A percentile compares a stretch with the other conserved stretches of the same genome.
These are phyloP conservation scores for Ophiognomonia clavigignenti-juglandacearum DNA, from an alignment of 2,329 filamentous ascomycete genomes.

Conservation along the genomic window DNA sequence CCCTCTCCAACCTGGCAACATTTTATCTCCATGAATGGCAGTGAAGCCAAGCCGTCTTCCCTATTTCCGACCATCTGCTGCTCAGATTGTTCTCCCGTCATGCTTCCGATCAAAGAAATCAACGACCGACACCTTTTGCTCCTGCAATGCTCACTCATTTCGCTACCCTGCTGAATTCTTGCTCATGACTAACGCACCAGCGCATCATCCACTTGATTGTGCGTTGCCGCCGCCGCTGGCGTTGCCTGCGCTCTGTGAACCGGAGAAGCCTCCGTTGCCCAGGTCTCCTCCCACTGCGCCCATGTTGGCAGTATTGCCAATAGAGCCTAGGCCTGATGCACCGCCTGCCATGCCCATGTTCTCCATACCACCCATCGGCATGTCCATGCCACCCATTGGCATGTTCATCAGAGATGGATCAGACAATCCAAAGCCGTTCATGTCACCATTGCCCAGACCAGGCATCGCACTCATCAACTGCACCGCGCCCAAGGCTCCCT, in stretches of 20 bases:
- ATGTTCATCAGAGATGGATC: constrained; percentile 15
- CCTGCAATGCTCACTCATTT: neutral
- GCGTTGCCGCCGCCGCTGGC: neutral
- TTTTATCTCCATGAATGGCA: neutral
- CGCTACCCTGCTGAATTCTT: too few relatives aligned
- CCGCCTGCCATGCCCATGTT: constrained; percentile 2
- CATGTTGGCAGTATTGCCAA: constrained; percentile 1
- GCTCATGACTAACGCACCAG: too few relatives aligned
- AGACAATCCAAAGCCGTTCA: constrained; percentile 14
- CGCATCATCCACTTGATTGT: constrained; percentile 1
- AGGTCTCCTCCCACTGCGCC: neutral
- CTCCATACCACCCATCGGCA: constrained; percentile 6
- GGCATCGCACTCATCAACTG: constrained; percentile 30
- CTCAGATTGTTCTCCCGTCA: neutral
- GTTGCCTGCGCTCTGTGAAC: neutral
- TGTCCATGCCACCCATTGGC: constrained; percentile 13
- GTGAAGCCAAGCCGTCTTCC: neutral
- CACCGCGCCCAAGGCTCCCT: constrained; percentile 47
- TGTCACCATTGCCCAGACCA: constrained; percentile 11
- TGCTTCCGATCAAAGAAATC: neutral
- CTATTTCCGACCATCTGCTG: neutral
- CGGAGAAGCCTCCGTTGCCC: neutral
- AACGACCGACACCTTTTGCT: neutral
- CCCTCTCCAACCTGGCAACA: neutral
- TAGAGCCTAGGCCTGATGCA: neutral